These are phyloP conservation scores for Penicillium steckii DNA, from an alignment of 495 filamentous ascomycete genomes.

Conservation along the genomic window DNA sequence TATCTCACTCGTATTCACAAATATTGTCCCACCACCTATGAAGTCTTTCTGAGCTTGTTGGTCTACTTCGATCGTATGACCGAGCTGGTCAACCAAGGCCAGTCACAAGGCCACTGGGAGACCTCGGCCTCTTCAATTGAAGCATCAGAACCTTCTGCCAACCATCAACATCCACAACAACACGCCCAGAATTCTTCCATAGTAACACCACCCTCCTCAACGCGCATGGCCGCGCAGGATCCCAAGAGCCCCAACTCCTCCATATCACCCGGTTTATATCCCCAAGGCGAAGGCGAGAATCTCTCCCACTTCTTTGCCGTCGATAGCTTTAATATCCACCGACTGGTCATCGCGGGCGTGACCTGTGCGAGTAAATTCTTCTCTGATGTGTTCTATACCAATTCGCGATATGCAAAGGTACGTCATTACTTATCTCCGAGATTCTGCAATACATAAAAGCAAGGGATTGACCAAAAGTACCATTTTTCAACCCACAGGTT, in stretches of 20 bases:
- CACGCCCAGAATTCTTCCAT: conserved; percentile 26
- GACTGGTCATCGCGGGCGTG: conserved; percentile 94
- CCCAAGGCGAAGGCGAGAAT: conserved; percentile 54
- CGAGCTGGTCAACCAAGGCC: conserved; percentile 81
- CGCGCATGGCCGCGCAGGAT: conserved; percentile 34
- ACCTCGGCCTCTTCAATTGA: conserved; percentile 11
- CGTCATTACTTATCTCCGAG: conserved; percentile 18
- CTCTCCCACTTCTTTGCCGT: conserved; percentile 90
- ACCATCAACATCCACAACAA: conserved; percentile 9
- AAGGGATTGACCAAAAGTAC: neutral
- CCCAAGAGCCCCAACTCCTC: conserved; percentile 30
- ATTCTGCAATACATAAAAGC: neutral
- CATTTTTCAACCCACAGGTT: conserved; percentile 56
- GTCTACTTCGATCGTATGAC: conserved; percentile 99
- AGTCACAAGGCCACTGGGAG: conserved; percentile 35
- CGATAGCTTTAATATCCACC: conserved; percentile 98
- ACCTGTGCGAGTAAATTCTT: conserved; percentile 99
- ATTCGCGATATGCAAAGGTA: conserved; percentile 99
- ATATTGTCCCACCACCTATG: conserved; percentile 98
- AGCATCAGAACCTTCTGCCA: conserved; percentile 7
- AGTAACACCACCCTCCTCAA: conserved; percentile 37
- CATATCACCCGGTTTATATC: conserved; percentile 33
- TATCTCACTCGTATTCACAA: conserved; percentile 97
- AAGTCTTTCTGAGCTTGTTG: conserved; percentile 92
- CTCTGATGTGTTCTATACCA: conserved; percentile 98